phyloP scores from a whole-genome alignment of 73 alveolate genomes.

The Diophrys sp. region DNA sequence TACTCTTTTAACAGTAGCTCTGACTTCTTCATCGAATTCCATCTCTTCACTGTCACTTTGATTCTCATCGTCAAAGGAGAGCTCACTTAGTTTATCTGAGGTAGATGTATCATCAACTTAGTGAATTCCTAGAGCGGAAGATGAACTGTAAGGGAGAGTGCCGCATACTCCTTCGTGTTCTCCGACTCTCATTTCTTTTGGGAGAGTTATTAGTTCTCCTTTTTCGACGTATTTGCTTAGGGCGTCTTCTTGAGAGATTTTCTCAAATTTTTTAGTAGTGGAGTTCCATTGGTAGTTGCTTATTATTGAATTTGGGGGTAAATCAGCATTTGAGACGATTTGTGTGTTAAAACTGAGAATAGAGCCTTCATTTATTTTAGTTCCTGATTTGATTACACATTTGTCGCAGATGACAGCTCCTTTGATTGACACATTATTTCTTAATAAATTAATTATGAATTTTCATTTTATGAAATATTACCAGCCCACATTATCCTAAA shows the following conservation, averaged over 20 bases:
- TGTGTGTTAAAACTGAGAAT: conserved; percentile 19
- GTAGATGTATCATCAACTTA: too few relatives aligned
- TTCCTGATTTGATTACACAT: conserved; percentile 4
- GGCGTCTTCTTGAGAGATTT: not conserved
- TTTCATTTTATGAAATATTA: too few relatives aligned
- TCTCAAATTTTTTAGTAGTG: conserved; percentile 10
- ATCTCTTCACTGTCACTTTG: conserved; percentile 3
- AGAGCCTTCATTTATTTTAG: conserved; percentile 12
- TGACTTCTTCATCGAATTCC: conserved; percentile 39
- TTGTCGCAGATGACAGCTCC: conserved; percentile 35
- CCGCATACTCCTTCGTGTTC: conserved; percentile 21
- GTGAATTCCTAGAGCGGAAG: too few relatives aligned
- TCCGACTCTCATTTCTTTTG: conserved; percentile 15
- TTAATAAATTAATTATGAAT: too few relatives aligned
- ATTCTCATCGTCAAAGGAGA: not conserved
- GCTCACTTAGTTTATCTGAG: not conserved
- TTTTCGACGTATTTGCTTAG: not conserved
- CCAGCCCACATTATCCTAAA: conserved; percentile 17
- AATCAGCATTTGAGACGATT: conserved; percentile 11
- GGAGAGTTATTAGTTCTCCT: conserved; percentile 26
- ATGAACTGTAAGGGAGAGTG: not conserved
- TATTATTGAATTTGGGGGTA: conserved; percentile 9
- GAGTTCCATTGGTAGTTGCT: conserved; percentile 22
- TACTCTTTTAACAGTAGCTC: conserved; percentile 8
- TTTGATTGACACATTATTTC: too few relatives aligned